Conservation (phyloP, 2,329 filamentous ascomycete genomes). For the Hypoxylon sp. region DNA sequence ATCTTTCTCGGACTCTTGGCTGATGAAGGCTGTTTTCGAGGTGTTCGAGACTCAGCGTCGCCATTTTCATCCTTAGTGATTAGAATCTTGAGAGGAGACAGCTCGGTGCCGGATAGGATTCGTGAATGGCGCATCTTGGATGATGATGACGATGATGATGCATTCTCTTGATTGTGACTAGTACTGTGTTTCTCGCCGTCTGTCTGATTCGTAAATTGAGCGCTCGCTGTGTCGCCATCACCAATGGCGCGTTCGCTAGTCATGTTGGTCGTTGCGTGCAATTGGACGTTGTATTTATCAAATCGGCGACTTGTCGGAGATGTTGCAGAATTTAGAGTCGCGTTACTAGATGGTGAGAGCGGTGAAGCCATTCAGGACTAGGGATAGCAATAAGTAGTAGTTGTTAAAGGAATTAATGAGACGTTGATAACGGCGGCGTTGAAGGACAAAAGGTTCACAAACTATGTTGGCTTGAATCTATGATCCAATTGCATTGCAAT, state of each 20-base stretch:
- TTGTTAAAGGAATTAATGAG: conserved; percentile 7
- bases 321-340: conserved; percentile 58
- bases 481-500: conserved; percentile 4
- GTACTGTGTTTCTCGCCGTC: conserved; percentile 30
- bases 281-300: conserved; percentile 44
- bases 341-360: conserved; percentile 58
- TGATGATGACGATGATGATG: conserved; percentile 57
- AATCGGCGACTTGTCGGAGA: conserved; percentile 51
- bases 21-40: conserved; percentile 40
- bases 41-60: conserved; percentile 51
- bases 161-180: conserved; percentile 61
- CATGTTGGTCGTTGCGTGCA: conserved; percentile 18
- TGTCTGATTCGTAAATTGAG: conserved; percentile 38
- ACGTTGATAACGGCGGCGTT: neutral
- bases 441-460: neutral
- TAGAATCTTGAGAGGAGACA: conserved; percentile 72
- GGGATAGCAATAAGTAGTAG: neutral
- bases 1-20: conserved; percentile 59
- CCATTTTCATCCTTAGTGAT: conserved; percentile 47
- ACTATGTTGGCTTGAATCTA: conserved; percentile 14
- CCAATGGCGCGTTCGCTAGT: conserved; percentile 20
- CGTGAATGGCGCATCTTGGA: conserved; percentile 67
- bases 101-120: conserved; percentile 69
- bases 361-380: conserved; percentile 57
- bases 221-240: conserved; percentile 29